phyloP scores from a whole-genome alignment of 768 basidiomycete genomes.

The Arthromyces matolae region DNA sequence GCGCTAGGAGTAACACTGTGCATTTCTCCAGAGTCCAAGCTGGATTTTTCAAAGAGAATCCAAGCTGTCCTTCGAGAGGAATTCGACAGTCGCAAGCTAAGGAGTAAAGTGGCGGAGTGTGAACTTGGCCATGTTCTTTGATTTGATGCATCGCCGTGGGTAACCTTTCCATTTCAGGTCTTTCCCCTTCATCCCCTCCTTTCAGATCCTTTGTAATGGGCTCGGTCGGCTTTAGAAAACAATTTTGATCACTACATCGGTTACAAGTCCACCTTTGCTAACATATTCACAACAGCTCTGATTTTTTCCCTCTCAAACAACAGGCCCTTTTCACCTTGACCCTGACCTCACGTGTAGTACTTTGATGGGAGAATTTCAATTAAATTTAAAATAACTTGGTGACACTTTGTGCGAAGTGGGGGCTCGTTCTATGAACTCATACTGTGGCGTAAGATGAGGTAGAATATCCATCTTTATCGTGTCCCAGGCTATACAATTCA shows the following conservation, averaged over 20 bases:
- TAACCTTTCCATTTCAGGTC: constrained; percentile 33
- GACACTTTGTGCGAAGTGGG: no score
- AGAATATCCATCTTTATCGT: no score
- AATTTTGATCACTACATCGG: neutral
- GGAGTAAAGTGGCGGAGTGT: constrained; percentile 46
- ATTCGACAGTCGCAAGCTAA: constrained; percentile 39
- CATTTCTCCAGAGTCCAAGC: constrained; percentile 32
- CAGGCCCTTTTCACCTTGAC: constrained; percentile 5
- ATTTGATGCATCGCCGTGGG: constrained; percentile 46
- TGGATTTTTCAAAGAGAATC: constrained; percentile 32
- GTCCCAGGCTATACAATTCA: no score
- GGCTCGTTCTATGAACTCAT: no score
- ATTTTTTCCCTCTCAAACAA: constrained; percentile 6
- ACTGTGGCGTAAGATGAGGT: no score
- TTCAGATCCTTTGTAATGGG: constrained; percentile 17
- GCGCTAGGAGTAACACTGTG: constrained; percentile 43
- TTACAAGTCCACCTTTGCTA: neutral
- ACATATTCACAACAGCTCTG: neutral
- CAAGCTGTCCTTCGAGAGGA: constrained; percentile 34
- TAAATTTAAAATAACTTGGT: no score
- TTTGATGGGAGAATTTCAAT: no score
- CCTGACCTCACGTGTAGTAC: constrained; percentile 13
- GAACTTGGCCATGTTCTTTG: constrained; percentile 39
- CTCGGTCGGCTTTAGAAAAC: neutral
- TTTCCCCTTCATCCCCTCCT: constrained; percentile 15